Base-by-base conservation (phyloP, 352 stramenopile species). In the Phytophthora podocarpi region DNA sequence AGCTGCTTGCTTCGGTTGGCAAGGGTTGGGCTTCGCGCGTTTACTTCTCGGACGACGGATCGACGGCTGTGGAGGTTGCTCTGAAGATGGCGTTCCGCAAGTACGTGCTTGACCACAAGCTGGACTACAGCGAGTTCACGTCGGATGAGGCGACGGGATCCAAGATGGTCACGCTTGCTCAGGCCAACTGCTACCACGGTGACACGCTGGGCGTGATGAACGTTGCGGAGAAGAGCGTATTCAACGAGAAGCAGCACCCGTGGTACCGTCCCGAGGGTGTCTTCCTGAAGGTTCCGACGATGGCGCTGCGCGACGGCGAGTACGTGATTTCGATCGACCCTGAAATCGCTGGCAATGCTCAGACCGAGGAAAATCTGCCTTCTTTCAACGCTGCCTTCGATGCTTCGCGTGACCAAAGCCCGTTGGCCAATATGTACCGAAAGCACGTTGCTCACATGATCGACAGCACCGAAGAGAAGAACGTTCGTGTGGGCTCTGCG, bases 81-180 rank as follows among this genome's bases (percentile, higher is more conserved):
- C 67, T 98, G 27, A 97, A 98, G 70, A 97, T 98, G 90, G 84
- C 86, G 0, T 93, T 95, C 64, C 86, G 86, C 53, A 95, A 93
- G 72, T 95, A 85, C 43, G 60, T 90, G 24, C 76, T 75, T 1
- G 85, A 95, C 46, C 80, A 89, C 58, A 54, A 66, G 1, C 59
- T 93, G n/a, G 60, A 87, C 21, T 93, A 93, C 63, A 74, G 50
- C 21, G 60, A 67, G 21, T 81, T 83, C 23, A 69, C 36, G 21
- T 71, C 63, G 21, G 54, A 74, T 24, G 36, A 56, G 3, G 30
- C 68, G n/a, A 50, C 64, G 16, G 63, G 59, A 13, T 70, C 67
- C 16, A 89, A 93, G 40, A 76, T 92, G 20, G 70, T 93, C 7
- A 88, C 90, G 15, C 70, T 96, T 7, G 90, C 87, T 1, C 91